Evolutionary conservation across 2,329 filamentous ascomycete species (phyloP).

Genomic region (Colletotrichum navitas): DNA sequence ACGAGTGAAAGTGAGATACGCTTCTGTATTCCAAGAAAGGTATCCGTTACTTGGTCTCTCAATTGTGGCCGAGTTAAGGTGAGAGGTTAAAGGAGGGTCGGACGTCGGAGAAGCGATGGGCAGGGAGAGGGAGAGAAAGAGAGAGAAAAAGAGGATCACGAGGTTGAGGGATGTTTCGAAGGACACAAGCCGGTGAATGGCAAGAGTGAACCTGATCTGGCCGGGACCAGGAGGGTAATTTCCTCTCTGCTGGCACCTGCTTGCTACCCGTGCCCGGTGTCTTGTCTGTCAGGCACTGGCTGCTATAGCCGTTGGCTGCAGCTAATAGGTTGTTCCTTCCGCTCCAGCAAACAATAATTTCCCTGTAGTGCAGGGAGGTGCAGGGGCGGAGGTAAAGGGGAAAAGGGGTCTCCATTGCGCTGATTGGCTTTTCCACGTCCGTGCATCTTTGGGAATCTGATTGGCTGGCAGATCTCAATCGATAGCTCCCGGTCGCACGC

Average conservation of each 20-base stretch:
- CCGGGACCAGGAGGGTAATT: constrained; percentile 52
- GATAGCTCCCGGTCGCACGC: constrained; percentile 31
- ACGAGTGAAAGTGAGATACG: constrained; percentile 46
- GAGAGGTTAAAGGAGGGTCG: constrained; percentile 28
- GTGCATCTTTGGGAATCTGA: constrained; percentile 34
- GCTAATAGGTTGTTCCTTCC: constrained; percentile 48
- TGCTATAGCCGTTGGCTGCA: constrained; percentile 38
- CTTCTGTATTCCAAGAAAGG: constrained; percentile 54
- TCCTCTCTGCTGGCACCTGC: constrained; percentile 52
- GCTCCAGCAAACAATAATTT: constrained; percentile 64
- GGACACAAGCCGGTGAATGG: constrained; percentile 42
- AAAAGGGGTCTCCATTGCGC: constrained; percentile 45
- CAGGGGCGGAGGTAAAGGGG: constrained; percentile 59
- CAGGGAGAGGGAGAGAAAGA: constrained; percentile 21
- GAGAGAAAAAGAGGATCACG: constrained; percentile 34
- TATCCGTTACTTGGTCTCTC: constrained; percentile 30
- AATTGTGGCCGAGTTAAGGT: constrained; percentile 47
- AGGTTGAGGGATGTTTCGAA: constrained; percentile 43
- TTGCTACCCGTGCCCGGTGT: constrained; percentile 36
- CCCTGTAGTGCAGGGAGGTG: constrained; percentile 55
- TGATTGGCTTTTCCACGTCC: constrained; percentile 38
- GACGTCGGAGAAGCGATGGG: constrained; percentile 37
- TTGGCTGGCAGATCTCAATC: constrained; percentile 42
- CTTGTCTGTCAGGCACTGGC: constrained; percentile 38
- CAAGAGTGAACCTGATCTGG: constrained; percentile 13